Percentiles rank a stretch among this genome's conserved stretches.
Conservation (phyloP, 352 stramenopile species). For the Phytophthora fragariaefolia region DNA sequence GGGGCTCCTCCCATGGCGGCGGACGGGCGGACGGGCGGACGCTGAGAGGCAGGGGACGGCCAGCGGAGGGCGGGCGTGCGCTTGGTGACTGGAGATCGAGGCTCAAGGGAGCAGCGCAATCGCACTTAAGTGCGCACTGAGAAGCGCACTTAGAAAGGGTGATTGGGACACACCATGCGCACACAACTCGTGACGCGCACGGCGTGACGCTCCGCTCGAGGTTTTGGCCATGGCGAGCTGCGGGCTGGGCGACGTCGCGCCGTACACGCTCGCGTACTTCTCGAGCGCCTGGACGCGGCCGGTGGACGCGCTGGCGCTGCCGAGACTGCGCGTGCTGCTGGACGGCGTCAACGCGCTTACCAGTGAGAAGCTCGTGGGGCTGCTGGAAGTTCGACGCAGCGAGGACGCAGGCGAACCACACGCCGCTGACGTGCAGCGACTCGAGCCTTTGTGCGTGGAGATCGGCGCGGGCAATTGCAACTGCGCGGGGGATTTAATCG, state of each 20-base stretch:
- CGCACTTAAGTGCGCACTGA: slow-evolving; percentile 9
- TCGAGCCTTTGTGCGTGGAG: slow-evolving; percentile 39
- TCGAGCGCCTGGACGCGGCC: slow-evolving; percentile 52
- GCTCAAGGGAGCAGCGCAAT: slow-evolving; percentile 28
- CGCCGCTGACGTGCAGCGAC: slow-evolving; percentile 22
- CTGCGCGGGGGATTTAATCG: no score
- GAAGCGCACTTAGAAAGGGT: slow-evolving; percentile 18
- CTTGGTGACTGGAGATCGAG: slow-evolving; percentile 42
- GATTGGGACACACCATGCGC: slow-evolving; percentile 21
- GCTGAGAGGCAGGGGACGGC: slow-evolving; percentile 23
- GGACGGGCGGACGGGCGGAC: slow-evolving; percentile 10
- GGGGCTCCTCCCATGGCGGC: slow-evolving; percentile 58
- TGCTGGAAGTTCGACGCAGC: slow-evolving; percentile 38
- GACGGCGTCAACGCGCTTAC: slow-evolving; percentile 14
- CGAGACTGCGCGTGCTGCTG: slow-evolving; percentile 26
- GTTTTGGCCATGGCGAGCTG: slow-evolving; percentile 39
- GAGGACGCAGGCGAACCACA: neutral
- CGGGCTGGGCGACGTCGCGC: slow-evolving; percentile 21
- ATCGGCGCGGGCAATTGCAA: no score
- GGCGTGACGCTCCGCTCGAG: no score
- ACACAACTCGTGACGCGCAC: no score
- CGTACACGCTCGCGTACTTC: slow-evolving; percentile 55
- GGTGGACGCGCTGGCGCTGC: slow-evolving; percentile 40
- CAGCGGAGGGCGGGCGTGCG: slow-evolving; percentile 5
- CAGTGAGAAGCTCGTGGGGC: slow-evolving; percentile 14